Percentiles rank a stretch among this genome's conserved stretches.
phyloP scores from a whole-genome alignment of 2,329 filamentous ascomycete species.

The Ramularia collo-cygni region DNA sequence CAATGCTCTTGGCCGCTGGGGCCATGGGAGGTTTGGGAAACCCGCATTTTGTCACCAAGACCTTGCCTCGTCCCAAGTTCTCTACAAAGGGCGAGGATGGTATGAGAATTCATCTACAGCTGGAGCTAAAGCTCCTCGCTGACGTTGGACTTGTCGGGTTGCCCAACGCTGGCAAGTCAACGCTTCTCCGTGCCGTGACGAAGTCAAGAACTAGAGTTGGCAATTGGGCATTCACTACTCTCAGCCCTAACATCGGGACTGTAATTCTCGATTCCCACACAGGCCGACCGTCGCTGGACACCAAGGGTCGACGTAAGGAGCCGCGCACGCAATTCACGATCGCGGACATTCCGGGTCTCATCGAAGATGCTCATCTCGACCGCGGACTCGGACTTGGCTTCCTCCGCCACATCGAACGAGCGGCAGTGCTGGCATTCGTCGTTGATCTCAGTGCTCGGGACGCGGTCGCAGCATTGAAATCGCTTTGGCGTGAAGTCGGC shows the following conservation, averaged over 20 bases:
- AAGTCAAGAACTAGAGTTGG: constrained; percentile 85
- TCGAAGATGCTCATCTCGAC: constrained; percentile 88
- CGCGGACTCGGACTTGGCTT: constrained; percentile 87
- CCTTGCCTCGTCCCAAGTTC: constrained; percentile 71
- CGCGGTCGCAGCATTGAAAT: constrained; percentile 68
- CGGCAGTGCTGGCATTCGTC: constrained; percentile 87
- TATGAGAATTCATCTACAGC: constrained; percentile 69
- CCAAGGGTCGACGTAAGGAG: constrained; percentile 42
- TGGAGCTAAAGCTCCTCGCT: constrained; percentile 90
- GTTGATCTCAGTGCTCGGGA: constrained; percentile 76
- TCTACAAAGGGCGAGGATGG: constrained; percentile 80
- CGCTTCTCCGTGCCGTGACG: constrained; percentile 76
- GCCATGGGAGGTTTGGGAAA: constrained; percentile 89
- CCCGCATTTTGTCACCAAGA: constrained; percentile 77
- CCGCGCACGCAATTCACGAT: constrained; percentile 78
- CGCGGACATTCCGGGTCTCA: constrained; percentile 90
- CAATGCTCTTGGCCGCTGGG: constrained; percentile 78
- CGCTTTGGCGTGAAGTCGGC: constrained; percentile 83
- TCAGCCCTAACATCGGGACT: constrained; percentile 92
- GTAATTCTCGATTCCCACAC: constrained; percentile 85
- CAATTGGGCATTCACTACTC: constrained; percentile 93
- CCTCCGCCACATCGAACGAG: constrained; percentile 87
- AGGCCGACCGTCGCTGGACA: constrained; percentile 58
- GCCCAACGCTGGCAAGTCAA: constrained; percentile 94
- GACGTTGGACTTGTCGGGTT: constrained; percentile 92